Conservation (phyloP, 495 filamentous ascomycete species). For the Aspergillus biplanus region DNA sequence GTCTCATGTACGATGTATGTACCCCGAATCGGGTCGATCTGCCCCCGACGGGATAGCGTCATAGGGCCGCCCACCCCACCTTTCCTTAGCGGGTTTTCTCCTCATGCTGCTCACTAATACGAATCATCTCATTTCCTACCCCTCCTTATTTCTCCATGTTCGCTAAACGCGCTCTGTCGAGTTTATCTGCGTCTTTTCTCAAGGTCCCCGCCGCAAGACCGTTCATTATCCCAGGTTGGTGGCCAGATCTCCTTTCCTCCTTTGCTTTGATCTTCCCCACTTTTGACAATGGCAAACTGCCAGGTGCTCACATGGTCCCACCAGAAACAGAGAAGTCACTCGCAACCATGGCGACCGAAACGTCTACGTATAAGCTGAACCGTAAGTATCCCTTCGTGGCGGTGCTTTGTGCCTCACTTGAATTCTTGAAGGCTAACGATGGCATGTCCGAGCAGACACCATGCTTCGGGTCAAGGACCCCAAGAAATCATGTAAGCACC, state of each 20-base stretch:
- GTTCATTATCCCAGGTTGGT: constrained; percentile 27
- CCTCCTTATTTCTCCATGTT: constrained; percentile 26
- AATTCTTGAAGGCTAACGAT: constrained; percentile 3
- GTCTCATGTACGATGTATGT: constrained; percentile 1
- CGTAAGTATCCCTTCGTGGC: constrained; percentile 55
- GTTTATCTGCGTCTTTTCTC: constrained; percentile 26
- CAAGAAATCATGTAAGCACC: constrained; percentile 64
- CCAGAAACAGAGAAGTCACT: constrained; percentile 37
- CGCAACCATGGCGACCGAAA: constrained; percentile 76
- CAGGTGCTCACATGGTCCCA: constrained; percentile 24
- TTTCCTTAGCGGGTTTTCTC: constrained; percentile 17
- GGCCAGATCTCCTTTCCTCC: constrained; percentile 4
- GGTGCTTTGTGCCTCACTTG: not conserved
- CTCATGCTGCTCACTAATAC: constrained; percentile 25
- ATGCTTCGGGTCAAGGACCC: constrained; percentile 97
- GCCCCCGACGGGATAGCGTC: constrained; percentile 22
- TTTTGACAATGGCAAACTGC: constrained; percentile 18
- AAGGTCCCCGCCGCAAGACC: constrained; percentile 34
- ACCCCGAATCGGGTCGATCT: not conserved
- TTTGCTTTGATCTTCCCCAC: constrained; percentile 15
- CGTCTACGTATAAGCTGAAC: constrained; percentile 85
- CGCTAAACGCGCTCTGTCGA: constrained; percentile 23
- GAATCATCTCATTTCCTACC: constrained; percentile 13
- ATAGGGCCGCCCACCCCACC: constrained; percentile 23
- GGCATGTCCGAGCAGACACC: constrained; percentile 34